These are phyloP conservation scores for Eucalyptus sp. DNA, from an alignment of 345 rosid species.

Conservation along the genomic window DNA sequence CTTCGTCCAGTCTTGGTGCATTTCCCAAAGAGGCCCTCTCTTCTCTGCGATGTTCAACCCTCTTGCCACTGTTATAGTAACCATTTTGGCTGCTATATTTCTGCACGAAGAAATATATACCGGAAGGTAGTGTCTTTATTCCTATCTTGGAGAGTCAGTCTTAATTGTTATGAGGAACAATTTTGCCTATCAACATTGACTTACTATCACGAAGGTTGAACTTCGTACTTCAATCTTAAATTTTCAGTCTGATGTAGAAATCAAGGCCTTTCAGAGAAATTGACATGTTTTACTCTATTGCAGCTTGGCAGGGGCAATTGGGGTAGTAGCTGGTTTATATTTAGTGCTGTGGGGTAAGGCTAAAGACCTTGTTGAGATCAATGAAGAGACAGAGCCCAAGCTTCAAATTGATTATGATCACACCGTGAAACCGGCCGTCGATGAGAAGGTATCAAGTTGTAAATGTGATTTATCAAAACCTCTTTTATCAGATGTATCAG, in stretches of 20 bases:
- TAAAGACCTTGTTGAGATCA: neutral
- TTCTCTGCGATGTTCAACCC: conserved; percentile 63
- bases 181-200: neutral
- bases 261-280: neutral
- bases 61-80: conserved; percentile 40
- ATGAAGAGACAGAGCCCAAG: neutral
- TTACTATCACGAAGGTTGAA: neutral
- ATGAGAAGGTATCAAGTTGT: neutral
- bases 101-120: conserved; percentile 35
- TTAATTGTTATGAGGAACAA: neutral
- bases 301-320: conserved; percentile 13
- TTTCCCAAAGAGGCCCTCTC: conserved; percentile 47
- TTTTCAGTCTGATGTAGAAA: neutral
- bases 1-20: conserved; percentile 65
- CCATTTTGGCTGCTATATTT: conserved; percentile 43
- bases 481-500: neutral
- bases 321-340: conserved; percentile 6
- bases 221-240: neutral
- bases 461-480: conserved; percentile 11
- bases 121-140: conserved; percentile 23
- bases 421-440: neutral
- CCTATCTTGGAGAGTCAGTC: neutral
- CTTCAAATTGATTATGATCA: neutral
- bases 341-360: conserved; percentile 20
- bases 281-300: neutral